Evolutionary conservation across 1,139 yeast genomes (phyloP).

Genomic region (Taphrina deformans): DNA sequence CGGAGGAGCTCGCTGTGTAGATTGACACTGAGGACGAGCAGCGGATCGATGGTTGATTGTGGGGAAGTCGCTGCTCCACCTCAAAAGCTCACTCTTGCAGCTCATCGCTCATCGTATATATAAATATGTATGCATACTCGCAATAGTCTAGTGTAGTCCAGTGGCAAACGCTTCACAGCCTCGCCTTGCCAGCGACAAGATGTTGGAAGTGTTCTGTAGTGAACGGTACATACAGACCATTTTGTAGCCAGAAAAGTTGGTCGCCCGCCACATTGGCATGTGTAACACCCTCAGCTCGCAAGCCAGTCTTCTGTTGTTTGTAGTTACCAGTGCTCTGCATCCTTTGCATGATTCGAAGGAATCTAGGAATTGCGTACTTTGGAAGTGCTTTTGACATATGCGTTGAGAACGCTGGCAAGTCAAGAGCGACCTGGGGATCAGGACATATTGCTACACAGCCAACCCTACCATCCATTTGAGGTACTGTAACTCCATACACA

Average conservation of each 20-base stretch:
- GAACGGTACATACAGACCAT: conserved; percentile 16
- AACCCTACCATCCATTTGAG: conserved; percentile 91
- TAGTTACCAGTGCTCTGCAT: conserved; percentile 78
- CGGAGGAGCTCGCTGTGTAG: conserved; percentile 18
- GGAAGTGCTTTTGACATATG: conserved; percentile 61
- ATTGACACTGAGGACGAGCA: too few relatives aligned
- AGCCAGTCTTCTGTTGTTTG: conserved; percentile 70
- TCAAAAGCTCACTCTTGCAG: too few relatives aligned
- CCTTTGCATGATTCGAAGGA: conserved; percentile 63
- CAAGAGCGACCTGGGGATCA: conserved; percentile 46
- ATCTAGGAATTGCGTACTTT: conserved; percentile 83
- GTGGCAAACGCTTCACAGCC: background rate
- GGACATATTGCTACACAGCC: conserved; percentile 82
- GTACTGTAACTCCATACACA: conserved; percentile 86
- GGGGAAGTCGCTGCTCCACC: too few relatives aligned
- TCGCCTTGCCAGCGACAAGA: conserved; percentile 21
- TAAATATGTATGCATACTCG: background rate
- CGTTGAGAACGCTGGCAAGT: conserved; percentile 46
- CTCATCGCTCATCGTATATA: too few relatives aligned
- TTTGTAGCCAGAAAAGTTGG: conserved; percentile 14
- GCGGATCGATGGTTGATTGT: too few relatives aligned
- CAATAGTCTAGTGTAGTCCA: background rate
- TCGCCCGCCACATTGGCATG: conserved; percentile 17
- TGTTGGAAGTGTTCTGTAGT: conserved; percentile 6
- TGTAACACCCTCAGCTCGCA: conserved; percentile 28